Evolutionary conservation across 345 rosid genomes (phyloP).

Genomic region (Eucalyptus marginata): DNA sequence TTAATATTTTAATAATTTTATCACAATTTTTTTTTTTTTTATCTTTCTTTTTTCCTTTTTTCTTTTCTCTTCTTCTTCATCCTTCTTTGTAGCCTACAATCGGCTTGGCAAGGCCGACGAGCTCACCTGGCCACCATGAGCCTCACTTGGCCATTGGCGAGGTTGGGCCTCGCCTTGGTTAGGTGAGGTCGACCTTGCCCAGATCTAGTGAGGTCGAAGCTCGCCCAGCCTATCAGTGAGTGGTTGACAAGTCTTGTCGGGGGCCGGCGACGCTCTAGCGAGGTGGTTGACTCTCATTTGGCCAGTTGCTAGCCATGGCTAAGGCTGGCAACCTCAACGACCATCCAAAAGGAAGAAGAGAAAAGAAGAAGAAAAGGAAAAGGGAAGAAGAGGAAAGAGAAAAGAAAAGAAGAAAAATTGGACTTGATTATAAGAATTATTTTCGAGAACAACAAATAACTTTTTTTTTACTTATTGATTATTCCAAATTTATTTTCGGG

Average conservation of each 20-base stretch:
- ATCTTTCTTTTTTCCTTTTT: fast-evolving
- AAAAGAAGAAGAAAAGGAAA: too few species aligned
- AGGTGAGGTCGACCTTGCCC: fast-evolving
- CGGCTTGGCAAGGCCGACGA: fast-evolving
- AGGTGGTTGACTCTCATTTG: too few species aligned
- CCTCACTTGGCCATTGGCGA: too few species aligned
- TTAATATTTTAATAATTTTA: too few species aligned
- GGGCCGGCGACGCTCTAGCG: fast-evolving
- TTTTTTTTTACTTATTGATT: too few species aligned
- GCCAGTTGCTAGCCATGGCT: fast-evolving
- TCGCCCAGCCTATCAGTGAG: fast-evolving
- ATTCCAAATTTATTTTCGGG: fast-evolving
- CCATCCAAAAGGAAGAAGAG: too few species aligned
- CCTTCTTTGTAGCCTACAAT: fast-evolving
- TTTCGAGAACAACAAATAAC: fast-evolving
- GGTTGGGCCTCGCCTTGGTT: fast-evolving
- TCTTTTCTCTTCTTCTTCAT: too few species aligned
- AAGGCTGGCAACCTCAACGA: fast-evolving
- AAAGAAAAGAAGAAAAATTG: fast-evolving
- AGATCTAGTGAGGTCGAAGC: fast-evolving
- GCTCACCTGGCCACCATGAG: fast-evolving
- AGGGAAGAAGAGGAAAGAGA: too few species aligned
- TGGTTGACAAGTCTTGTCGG: fast-evolving
- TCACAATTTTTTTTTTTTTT: fast-evolving
- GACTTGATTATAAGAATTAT: too few species aligned